Base-by-base conservation (phyloP, 768 basidiomycete species). In the Boletus tomentosulus region DNA sequence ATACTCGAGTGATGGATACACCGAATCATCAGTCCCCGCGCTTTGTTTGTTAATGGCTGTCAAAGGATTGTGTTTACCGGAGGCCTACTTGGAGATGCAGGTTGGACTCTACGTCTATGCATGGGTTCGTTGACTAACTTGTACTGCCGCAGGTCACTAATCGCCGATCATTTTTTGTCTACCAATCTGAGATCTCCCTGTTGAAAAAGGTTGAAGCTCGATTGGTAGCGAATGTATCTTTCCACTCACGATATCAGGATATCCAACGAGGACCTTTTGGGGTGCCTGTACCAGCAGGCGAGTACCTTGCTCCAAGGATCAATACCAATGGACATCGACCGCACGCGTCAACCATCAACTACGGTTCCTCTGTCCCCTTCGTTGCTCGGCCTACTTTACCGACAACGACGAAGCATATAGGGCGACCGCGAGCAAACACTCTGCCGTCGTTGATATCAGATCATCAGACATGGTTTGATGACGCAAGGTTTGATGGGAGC, bases 391-490 rank as follows among this genome's bases (percentile, higher is more conserved):
- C 57, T 28, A n/a, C 45, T 1, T 39, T 58, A 46, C 42, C 56
- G 10, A 45, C 53, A 28, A 42, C 60, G 68, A 76, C 54, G 9
- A 52, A 30, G 54, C 54, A 57, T 30, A 37, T 62, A 51, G 63
- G 67, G 35, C 77, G 90, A 34, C 88, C 85, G 41, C 77, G 90
- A 58, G 88, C 87, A 50, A 83, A 77, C 57, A 89, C 88, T 28
- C 79, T 87, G 43, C 83, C 84, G 12, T 78, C 83, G 53, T 78
- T 83, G 54, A 78, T 77, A 22, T 77, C 80, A 22, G 86, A 89
- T 63, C 90, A 92, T 63, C 84, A 89, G 70, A 78, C 85, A n/a
- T 98, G 95, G 95, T 97, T 98, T 73, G 87, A 93, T 62, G 92
- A 94, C 67, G 81, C 84, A 33, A 74, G 90, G 56, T 98, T 98